phyloP scores from a whole-genome alignment of 2,329 filamentous ascomycete species.

The Byssoonygena ceratinophila region DNA sequence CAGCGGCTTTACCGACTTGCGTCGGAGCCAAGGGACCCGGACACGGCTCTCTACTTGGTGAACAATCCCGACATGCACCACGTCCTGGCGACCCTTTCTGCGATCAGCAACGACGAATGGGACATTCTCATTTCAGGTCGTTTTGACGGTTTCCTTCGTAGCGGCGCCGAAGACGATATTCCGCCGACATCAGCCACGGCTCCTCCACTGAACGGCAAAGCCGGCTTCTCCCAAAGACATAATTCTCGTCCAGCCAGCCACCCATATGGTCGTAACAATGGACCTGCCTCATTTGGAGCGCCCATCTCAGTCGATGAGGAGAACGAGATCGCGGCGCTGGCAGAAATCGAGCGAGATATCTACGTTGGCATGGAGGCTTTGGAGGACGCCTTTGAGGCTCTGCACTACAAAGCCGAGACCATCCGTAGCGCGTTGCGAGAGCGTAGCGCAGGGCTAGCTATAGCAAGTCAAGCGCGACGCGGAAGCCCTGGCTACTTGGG shows the following conservation, averaged over 20 bases:
- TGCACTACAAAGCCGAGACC: conserved; percentile 75
- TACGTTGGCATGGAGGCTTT: conserved; percentile 88
- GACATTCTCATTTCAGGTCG: conserved; percentile 87
- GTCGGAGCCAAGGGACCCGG: conserved; percentile 67
- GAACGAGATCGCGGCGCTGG: conserved; percentile 77
- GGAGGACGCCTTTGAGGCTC: conserved; percentile 82
- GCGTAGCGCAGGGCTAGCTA: conserved; percentile 63
- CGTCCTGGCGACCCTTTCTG: conserved; percentile 72
- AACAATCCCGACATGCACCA: conserved; percentile 74
- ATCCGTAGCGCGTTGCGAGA: conserved; percentile 71
- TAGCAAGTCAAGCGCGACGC: conserved; percentile 37
- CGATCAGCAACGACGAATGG: conserved; percentile 89
- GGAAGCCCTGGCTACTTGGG: conserved; percentile 19
- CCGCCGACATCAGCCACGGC: conserved; percentile 20
- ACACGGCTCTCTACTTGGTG: conserved; percentile 74
- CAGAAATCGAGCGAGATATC: conserved; percentile 86
- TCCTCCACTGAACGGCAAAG: conserved; percentile 23
- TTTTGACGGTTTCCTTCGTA: conserved; percentile 93
- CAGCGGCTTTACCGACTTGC: conserved; percentile 73
- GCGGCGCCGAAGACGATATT: conserved; percentile 59
- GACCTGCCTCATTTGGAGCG: conserved; percentile 49
- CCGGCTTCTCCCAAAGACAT: conserved; percentile 24
- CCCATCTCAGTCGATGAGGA: conserved; percentile 88
- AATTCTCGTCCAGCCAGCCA: conserved; percentile 33
- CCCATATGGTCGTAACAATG: conserved; percentile 30